Evolutionary conservation across 1,284 basidiomycete genomes (phyloP), one percentile per base, ranked within the genome.

Genomic region (Ustilago esculenta): DNA sequence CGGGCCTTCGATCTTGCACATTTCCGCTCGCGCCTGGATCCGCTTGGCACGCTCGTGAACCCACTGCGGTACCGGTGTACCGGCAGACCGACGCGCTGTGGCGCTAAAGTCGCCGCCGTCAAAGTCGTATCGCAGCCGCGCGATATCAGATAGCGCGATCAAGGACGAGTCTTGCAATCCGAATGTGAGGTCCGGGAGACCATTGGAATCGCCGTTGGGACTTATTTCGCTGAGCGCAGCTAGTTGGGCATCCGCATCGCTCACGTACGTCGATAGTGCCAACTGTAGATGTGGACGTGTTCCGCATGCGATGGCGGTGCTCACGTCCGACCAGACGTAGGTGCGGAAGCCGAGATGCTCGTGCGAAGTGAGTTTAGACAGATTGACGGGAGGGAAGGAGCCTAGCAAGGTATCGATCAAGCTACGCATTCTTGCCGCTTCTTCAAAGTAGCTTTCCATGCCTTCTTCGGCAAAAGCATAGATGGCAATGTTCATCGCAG

Each of bases 391-490:
- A 14, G 64, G 57, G 40, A 67, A 67, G 0, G 43, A 36, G 2
- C 64, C 64, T 18, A 67, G 20, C 47, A 60, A 33, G 20, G 43
- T 60, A 18, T 60, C 57, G 36, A 67, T 51, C 18, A 67, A 12
- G 2, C 35, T 41, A 0, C 64, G 33, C 64, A 67, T 60, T 27
- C 57, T 46, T 0, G 48, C 53, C 2, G 57, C 57, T 30, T 60
- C 64, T 17, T 67, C 57, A 35, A 56, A 67, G 32, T 60, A 67
- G 15, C 57, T 60, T 45, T 60, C 40, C 47, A 60, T 56, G 9
- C 56, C 57, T 35, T 67, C 64, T 29, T 67, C 64, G 3, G 64
- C 64, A 40, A 67, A 67, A 1, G 64, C 53, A 23, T 67, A 67
- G 41, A 61, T 67, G 24, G 64, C 64, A 25, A 67, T 56, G 52